Evolutionary conservation across 1,139 yeast species (phyloP).

Genomic region (Scheffersomyces illinoinensis): DNA sequence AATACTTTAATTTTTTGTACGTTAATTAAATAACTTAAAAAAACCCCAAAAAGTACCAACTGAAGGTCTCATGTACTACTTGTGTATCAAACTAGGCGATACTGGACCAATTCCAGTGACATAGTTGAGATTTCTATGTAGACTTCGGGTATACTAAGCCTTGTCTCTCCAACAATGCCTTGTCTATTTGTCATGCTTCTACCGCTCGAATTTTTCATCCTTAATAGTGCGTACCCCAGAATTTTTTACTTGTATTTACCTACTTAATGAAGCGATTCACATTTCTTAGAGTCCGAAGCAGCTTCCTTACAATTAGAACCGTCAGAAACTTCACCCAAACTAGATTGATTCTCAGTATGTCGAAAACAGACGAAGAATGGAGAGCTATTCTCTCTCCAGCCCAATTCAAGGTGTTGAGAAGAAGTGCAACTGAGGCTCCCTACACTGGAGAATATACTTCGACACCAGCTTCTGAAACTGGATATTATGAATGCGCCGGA

Average conservation of each 20-base stretch:
- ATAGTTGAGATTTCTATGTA: too few species aligned
- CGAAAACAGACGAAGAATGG: constrained; percentile 73
- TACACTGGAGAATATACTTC: constrained; percentile 68
- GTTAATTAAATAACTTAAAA: too few species aligned
- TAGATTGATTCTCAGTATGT: constrained; percentile 3
- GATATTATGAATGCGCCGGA: constrained; percentile 82
- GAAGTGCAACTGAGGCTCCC: constrained; percentile 85
- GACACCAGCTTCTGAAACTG: constrained; percentile 46
- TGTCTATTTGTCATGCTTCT: background rate
- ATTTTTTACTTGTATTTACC: background rate
- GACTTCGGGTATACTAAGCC: background rate
- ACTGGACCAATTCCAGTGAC: too few species aligned
- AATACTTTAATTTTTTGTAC: too few species aligned
- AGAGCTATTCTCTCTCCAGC: constrained; percentile 71
- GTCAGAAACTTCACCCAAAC: background rate
- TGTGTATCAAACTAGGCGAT: too few species aligned
- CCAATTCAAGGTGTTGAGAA: constrained; percentile 77
- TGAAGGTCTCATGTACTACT: too few species aligned
- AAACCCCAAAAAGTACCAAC: too few species aligned
- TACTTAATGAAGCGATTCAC: background rate
- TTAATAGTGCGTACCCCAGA: background rate
- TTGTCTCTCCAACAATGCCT: background rate
- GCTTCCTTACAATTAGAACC: background rate
- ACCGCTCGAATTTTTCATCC: background rate
- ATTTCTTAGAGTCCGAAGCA: background rate